Evolutionary conservation across 805 yeast genomes (phyloP), one percentile per base, ranked within the genome.

Genomic region (Sugiyamaella floridensis): DNA sequence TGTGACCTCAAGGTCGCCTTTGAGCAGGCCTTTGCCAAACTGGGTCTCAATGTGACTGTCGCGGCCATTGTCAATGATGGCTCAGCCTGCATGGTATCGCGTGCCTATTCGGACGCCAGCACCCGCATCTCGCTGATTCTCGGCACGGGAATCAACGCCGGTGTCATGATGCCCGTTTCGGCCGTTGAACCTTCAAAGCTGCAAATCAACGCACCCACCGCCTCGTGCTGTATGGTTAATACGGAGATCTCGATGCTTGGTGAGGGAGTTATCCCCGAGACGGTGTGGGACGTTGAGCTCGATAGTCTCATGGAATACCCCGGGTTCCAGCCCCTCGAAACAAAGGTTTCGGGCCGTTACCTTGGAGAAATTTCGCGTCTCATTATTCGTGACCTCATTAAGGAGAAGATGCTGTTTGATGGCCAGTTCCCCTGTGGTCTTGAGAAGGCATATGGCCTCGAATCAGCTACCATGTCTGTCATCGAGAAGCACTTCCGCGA

Each of bases 231-330:
- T 89, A 83, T 87, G 57, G 77, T 89, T 59, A 89, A 89, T 70
- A 88, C 95, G 40, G 97, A 89, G 72, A 85, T 95, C 86, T 96
- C 96, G 55, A 86, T 95, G 53, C 87, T 88, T 62, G 96, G 89
- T 64, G 84, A 86, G 60, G 80, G 79, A n/a, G 74, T 86, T 41
- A 71, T 89, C 54, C 96, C 96, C 55, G 78, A 75, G 29, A 85
- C 96, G 1, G 77, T 79, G 55, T 89, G 86, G 70, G 97, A 89
- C 69, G 68, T 70, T 40, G 75, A 73, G 41, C 80, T 89, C 55
- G 96, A 89, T 63, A 52, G 48, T 19, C 77, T 76, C 57, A 67
- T 71, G 18, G 75, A 89, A 16, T 84, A 84, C 62, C 84, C 82
- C 20, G 96, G 95, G 3, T 87, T 74, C 72, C 96, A 89, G 69